A percentile compares a stretch with the other conserved stretches of the same genome.
These are phyloP conservation scores for Mortierella sp. DNA, from an alignment of 371 early-diverging fungal genomes.

Conservation along the genomic window DNA sequence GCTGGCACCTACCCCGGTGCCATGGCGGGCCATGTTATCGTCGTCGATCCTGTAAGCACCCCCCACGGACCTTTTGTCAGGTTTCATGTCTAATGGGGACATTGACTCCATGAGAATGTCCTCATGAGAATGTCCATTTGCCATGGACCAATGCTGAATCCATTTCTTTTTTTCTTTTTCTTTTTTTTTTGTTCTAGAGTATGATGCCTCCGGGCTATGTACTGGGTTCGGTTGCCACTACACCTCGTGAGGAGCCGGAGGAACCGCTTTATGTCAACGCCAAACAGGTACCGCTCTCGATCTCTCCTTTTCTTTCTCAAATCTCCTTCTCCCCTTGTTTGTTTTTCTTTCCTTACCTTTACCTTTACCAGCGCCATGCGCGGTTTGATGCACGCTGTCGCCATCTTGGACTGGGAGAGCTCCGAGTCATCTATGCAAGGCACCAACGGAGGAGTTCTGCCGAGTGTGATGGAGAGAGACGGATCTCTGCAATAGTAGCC, in stretches of 20 bases:
- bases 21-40: conserved; percentile 20
- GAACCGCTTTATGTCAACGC: conserved; percentile 92
- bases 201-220: conserved; percentile 51
- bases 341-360: not conserved
- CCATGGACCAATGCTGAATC: not conserved
- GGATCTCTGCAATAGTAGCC: not conserved
- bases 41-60: conserved; percentile 48
- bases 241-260: conserved; percentile 58
- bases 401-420: no score
- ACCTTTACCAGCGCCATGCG: not conserved
- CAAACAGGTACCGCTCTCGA: conserved; percentile 69
- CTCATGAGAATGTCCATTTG: not conserved
- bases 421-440: not conserved
- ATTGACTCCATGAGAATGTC: not conserved
- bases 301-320: not conserved
- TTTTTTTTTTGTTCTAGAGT: conserved; percentile 17
- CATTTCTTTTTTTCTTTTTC: conserved; percentile 6
- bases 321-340: not conserved
- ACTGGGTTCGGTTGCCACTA: conserved; percentile 42
- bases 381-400: no score
- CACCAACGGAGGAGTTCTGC: no score
- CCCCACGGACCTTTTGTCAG: not conserved
- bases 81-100: not conserved
- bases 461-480: not conserved
- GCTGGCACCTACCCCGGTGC: conserved; percentile 35